Evolutionary conservation across 2,329 filamentous ascomycete species (phyloP), one percentile per base, ranked within the genome.

Genomic region (Pestalotiopsis sp.): DNA sequence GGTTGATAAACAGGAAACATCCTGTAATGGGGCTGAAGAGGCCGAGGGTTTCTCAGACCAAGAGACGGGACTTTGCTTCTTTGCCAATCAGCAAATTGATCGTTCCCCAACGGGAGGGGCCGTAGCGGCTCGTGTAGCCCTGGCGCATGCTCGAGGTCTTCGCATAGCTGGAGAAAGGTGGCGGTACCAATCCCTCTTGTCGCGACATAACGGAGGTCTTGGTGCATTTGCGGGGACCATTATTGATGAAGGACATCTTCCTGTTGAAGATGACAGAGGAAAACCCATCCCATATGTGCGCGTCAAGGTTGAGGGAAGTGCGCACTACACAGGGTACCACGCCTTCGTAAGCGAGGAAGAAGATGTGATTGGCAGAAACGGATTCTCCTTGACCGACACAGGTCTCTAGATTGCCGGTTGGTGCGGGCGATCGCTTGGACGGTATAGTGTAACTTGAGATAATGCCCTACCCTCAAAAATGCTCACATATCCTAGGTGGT

Each of bases 241-340:
- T 82, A 6, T 83, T 83, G 17, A 79, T 68, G 67, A 84, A 83
- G 73, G 45, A 52, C 17, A 17, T 52, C 45, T 52, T 17, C 13
- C 17, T 17, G 45, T n/a, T 7, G n/a, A 17, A 52, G 45, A 52
- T 52, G 45, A 52, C 14, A n/a, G 45, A 52, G 14, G 14, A 52
- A n/a, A 52, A 2, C 17, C 45, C 45, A 20, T 52, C 14, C 14
- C 45, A 20, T 52, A 7, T 52, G 45, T 20, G 6, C 45, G 45
- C 14, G 45, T 52, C 45, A 52, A 52, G 45, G 45, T 52, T 52
- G 45, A 52, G 45, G 45, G 45, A 7, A 52, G 45, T 20, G 45
- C 45, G 45, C 45, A 52, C 45, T 52, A 52, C 7, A 17, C 45
- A 17, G 45, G 45, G 17, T 52, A 52, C 14, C 45, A 52, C n/a